Percentiles rank a stretch among this genome's conserved stretches.
These are phyloP conservation scores for Russula griseocarnosa DNA, from an alignment of 768 basidiomycete species.

Conservation along the genomic window DNA sequence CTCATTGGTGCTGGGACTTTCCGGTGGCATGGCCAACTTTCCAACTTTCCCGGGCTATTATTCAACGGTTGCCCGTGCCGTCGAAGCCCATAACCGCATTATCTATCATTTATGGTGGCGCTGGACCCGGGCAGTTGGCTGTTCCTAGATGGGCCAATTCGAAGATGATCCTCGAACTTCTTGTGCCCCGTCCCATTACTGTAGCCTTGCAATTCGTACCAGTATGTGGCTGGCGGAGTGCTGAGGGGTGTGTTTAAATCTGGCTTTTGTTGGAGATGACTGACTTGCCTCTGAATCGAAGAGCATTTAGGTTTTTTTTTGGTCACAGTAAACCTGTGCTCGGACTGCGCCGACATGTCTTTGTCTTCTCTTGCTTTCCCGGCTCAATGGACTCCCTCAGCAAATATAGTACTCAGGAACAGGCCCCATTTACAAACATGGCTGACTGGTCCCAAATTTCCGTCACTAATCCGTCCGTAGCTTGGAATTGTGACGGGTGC, in stretches of 20 bases:
- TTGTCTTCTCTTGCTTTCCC: slow-evolving; percentile 13
- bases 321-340: slow-evolving; percentile 8
- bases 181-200: background rate
- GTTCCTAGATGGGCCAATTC: background rate
- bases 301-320: slow-evolving; percentile 23
- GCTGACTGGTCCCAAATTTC: slow-evolving; percentile 4
- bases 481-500: slow-evolving; percentile 9
- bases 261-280: slow-evolving; percentile 16
- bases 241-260: slow-evolving; percentile 18
- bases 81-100: slow-evolving; percentile 14
- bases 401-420: slow-evolving; percentile 20
- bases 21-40: slow-evolving; percentile 24
- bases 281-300: slow-evolving; percentile 12
- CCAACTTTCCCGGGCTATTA: background rate
- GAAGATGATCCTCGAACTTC: background rate
- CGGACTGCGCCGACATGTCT: slow-evolving; percentile 18
- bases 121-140: slow-evolving; percentile 6
- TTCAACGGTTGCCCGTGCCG: slow-evolving; percentile 18
- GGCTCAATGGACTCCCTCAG: slow-evolving; percentile 11
- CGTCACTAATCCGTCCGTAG: slow-evolving; percentile 11
- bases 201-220: background rate
- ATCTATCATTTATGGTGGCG: slow-evolving; percentile 23
- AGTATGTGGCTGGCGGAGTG: background rate
- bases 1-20: slow-evolving; percentile 17
- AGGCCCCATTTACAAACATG: slow-evolving; percentile 8